Evolutionary conservation across 805 yeast genomes (phyloP).

Genomic region (Sugiyamaella mastotermitis): DNA sequence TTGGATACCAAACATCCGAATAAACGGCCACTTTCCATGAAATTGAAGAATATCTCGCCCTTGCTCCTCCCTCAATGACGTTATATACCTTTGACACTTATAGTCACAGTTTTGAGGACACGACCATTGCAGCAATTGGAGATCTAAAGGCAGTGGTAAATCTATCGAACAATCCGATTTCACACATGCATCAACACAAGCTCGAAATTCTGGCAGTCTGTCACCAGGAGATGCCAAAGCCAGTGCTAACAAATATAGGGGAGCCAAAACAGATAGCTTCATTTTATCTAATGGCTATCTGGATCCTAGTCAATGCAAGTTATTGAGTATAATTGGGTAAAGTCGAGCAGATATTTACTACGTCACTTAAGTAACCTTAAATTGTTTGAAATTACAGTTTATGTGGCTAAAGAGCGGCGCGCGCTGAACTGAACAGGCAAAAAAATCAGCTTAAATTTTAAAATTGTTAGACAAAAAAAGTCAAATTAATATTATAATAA

Average conservation of each 20-base stretch:
- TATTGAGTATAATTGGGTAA: no score
- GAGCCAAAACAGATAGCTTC: no score
- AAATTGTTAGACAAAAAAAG: no score
- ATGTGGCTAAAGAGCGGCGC: no score
- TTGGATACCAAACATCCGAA: constrained; percentile 71
- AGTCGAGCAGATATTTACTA: no score
- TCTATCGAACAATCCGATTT: constrained; percentile 20
- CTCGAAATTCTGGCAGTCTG: constrained; percentile 40
- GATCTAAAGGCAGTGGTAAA: constrained; percentile 31
- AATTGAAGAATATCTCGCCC: constrained; percentile 68
- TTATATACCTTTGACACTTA: constrained; percentile 77
- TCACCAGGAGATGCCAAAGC: constrained; percentile 46
- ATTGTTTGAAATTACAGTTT: no score
- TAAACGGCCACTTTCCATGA: constrained; percentile 98
- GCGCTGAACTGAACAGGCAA: no score
- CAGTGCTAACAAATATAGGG: constrained; percentile 1
- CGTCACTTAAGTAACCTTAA: no score
- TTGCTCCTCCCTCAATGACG: constrained; percentile 42
- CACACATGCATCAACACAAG: constrained; percentile 37
- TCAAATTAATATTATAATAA: no score
- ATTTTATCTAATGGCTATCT: no score
- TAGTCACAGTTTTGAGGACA: constrained; percentile 85
- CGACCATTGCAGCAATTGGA: constrained; percentile 58
- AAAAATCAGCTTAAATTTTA: no score
- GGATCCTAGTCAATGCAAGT: no score